Conservation (phyloP, 2,329 filamentous ascomycete species). For the Claviceps pusilla region DNA sequence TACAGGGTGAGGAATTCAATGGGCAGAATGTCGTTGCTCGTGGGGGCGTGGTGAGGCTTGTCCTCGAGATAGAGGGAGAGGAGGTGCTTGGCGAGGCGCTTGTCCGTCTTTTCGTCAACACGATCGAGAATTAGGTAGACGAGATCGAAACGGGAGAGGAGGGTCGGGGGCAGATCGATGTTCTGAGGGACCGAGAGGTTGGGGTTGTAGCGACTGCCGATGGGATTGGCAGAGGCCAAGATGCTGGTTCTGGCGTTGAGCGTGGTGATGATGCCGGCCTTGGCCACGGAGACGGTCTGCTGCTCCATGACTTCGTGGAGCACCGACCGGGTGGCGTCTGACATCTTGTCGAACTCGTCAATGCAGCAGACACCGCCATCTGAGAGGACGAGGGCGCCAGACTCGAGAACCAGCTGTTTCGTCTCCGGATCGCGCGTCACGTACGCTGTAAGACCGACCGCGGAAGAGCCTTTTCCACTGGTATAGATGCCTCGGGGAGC, state of each 20-base stretch:
- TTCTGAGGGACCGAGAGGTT: constrained; percentile 94
- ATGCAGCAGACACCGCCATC: constrained; percentile 76
- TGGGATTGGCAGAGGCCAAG: constrained; percentile 91
- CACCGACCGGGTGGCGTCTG: constrained; percentile 60
- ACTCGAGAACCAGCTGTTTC: constrained; percentile 65
- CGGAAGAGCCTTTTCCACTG: constrained; percentile 66
- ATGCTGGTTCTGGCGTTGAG: constrained; percentile 92
- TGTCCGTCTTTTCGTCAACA: constrained; percentile 78
- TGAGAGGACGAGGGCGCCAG: constrained; percentile 62
- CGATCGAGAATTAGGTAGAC: constrained; percentile 94
- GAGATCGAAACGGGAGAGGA: constrained; percentile 89
- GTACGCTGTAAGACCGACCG: constrained; percentile 67
- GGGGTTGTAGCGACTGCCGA: constrained; percentile 94
- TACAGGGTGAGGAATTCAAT: constrained; percentile 93
- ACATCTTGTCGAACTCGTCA: constrained; percentile 80
- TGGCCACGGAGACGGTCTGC: constrained; percentile 71
- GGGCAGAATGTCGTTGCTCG: constrained; percentile 64
- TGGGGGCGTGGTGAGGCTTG: constrained; percentile 67
- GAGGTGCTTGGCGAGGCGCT: constrained; percentile 78
- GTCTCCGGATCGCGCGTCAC: constrained; percentile 70
- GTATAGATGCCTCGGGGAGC: constrained; percentile 77
- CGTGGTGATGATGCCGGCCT: constrained; percentile 92
- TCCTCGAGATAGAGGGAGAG: constrained; percentile 96
- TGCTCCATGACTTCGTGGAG: constrained; percentile 85
- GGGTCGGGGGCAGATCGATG: constrained; percentile 88